Evolutionary conservation across 2,329 filamentous ascomycete species (phyloP).

Genomic region (Paecilomyces niveus): DNA sequence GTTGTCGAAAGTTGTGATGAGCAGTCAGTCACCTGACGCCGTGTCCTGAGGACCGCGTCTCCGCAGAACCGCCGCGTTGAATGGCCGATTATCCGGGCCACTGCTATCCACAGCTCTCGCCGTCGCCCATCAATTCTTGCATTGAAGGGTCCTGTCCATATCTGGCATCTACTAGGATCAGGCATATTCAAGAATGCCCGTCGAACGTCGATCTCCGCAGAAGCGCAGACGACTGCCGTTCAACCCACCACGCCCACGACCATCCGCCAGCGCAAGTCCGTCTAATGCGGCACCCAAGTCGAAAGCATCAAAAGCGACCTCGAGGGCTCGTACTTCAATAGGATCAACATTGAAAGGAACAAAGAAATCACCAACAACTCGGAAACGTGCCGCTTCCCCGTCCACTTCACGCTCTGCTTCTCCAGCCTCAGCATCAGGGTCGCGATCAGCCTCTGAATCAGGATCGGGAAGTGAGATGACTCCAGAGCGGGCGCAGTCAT

Average conservation of each 20-base stretch:
- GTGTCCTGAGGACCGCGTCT: not conserved
- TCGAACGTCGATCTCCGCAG: slow-evolving; percentile 20
- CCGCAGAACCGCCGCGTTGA: not conserved
- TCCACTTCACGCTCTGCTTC: slow-evolving; percentile 3
- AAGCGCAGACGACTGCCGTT: slow-evolving; percentile 37
- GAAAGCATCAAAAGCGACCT: slow-evolving; percentile 13
- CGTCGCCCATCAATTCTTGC: not conserved
- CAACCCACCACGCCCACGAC: slow-evolving; percentile 35
- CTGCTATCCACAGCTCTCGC: not conserved
- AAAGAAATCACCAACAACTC: slow-evolving; percentile 2
- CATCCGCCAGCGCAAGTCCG: slow-evolving; percentile 17
- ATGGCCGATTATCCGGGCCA: not conserved
- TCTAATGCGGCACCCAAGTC: slow-evolving; percentile 14
- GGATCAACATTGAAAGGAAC: slow-evolving; percentile 6
- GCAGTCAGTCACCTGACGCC: not conserved
- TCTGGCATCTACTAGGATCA: not conserved
- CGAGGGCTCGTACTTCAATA: slow-evolving; percentile 9
- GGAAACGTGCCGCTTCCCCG: slow-evolving; percentile 2
- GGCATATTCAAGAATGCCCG: slow-evolving; percentile 12
- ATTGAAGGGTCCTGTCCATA: not conserved
- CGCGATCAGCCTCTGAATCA: slow-evolving; percentile 5
- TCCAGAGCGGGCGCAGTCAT: slow-evolving; percentile 8
- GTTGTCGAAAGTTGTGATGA: not conserved
- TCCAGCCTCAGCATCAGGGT: not conserved
- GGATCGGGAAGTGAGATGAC: slow-evolving; percentile 12